Percentiles rank a stretch among this genome's conserved stretches.
These are phyloP conservation scores for Kuraishia floccosa DNA, from an alignment of 805 yeast species.

Conservation along the genomic window DNA sequence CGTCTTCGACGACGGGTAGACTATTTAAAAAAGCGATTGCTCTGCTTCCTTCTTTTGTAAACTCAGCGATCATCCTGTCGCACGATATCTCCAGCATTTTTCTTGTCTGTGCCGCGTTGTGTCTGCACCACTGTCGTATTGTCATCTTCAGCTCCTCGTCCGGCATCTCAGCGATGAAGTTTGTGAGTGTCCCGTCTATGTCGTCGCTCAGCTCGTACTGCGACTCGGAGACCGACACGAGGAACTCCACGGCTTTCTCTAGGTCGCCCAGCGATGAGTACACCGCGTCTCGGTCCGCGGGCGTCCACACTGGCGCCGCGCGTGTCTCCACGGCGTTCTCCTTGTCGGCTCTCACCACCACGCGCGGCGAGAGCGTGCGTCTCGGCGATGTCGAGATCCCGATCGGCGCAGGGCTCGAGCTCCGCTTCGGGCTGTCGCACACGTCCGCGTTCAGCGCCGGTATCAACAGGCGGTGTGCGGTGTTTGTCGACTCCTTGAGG, in stretches of 20 bases:
- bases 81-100: slow-evolving; percentile 33
- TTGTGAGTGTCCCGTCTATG: slow-evolving; percentile 50
- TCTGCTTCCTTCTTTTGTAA: slow-evolving; percentile 33
- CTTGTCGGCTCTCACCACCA: background rate
- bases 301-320: background rate
- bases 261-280: background rate
- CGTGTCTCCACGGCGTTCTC: background rate
- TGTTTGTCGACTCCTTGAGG: no score
- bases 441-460: no score
- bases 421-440: no score
- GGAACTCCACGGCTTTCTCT: slow-evolving; percentile 8
- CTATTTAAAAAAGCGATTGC: slow-evolving; percentile 24
- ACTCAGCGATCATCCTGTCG: slow-evolving; percentile 31
- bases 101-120: slow-evolving; percentile 44
- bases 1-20: background rate
- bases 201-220: slow-evolving; percentile 41
- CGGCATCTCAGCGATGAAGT: slow-evolving; percentile 60
- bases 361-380: no score
- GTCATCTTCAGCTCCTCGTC: slow-evolving; percentile 58
- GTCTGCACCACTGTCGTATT: slow-evolving; percentile 56
- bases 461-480: no score
- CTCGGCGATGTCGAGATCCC: no score
- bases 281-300: background rate
- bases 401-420: no score
- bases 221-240: slow-evolving; percentile 21